Conservation (phyloP, 2,329 filamentous ascomycete species). For the Talaromyces sp. region DNA sequence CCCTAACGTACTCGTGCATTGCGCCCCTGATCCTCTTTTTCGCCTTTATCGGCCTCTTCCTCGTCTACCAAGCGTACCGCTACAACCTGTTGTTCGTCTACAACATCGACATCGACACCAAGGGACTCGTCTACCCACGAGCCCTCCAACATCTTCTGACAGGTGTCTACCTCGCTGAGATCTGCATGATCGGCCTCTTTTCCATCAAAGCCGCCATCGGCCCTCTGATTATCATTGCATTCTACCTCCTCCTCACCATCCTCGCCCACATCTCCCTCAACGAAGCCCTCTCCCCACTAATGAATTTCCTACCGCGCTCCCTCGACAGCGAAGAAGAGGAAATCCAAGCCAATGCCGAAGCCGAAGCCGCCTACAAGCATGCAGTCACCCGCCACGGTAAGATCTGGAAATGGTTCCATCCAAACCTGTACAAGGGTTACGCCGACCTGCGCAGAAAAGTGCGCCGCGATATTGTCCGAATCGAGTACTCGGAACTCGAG, state of each 20-base stretch:
- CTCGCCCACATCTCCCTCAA: conserved; percentile 63
- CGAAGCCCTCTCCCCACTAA: conserved; percentile 38
- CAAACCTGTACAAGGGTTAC: conserved; percentile 72
- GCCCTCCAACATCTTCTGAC: conserved; percentile 79
- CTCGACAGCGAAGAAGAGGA: conserved; percentile 52
- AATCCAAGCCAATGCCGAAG: conserved; percentile 33
- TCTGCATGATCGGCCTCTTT: conserved; percentile 82
- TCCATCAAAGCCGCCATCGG: conserved; percentile 59
- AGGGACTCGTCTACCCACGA: conserved; percentile 80
- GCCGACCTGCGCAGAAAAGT: conserved; percentile 65
- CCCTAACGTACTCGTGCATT: conserved; percentile 80
- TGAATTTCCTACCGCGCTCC: conserved; percentile 67
- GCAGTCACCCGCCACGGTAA: conserved; percentile 18
- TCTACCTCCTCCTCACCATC: conserved; percentile 68
- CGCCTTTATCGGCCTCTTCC: conserved; percentile 67
- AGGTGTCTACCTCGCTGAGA: conserved; percentile 75
- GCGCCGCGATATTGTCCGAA: conserved; percentile 51
- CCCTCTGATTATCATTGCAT: conserved; percentile 69
- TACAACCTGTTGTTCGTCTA: conserved; percentile 89
- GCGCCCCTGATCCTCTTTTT: conserved; percentile 80
- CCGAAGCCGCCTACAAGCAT: conserved; percentile 14
- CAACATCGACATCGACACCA: conserved; percentile 75
- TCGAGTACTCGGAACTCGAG: conserved; percentile 58
- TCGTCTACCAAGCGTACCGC: conserved; percentile 82
- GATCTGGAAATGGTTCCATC: conserved; percentile 53